Evolutionary conservation across 1,139 yeast species (phyloP).

Genomic region (Ogataea hybrid): DNA sequence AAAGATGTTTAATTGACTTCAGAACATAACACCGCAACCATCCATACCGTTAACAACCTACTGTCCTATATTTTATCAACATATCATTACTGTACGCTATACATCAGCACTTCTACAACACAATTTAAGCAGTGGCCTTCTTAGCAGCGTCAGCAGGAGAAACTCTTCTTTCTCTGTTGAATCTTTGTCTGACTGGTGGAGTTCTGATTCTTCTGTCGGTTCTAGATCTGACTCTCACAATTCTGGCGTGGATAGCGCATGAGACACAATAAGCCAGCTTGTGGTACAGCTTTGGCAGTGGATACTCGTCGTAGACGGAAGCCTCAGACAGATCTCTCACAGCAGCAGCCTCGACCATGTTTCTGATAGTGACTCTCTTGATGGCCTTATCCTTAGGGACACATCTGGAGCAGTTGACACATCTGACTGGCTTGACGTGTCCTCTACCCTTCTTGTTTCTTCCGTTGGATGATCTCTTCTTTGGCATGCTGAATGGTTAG

Average conservation of each 20-base stretch:
- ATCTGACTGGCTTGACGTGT: conserved; percentile 99
- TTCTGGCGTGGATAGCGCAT: conserved; percentile 99
- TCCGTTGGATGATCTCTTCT: conserved; percentile 99
- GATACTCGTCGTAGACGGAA: conserved; percentile 98
- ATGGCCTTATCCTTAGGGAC: conserved; percentile 99
- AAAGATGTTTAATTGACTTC: neutral
- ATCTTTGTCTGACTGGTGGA: conserved; percentile 99
- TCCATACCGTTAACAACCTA: neutral
- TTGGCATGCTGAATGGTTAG: conserved; percentile 72
- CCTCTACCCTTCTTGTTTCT: conserved; percentile 99
- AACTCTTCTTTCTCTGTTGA: conserved; percentile 94
- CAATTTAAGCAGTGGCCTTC: conserved; percentile 54
- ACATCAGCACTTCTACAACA: conserved; percentile 8
- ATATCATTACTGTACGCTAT: conserved; percentile 11
- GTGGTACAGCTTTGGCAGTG: conserved; percentile 99
- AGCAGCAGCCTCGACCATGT: conserved; percentile 99
- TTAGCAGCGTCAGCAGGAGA: conserved; percentile 98
- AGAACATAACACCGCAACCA: neutral
- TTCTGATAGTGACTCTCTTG: conserved; percentile 99
- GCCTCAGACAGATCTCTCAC: conserved; percentile 99
- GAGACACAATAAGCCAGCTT: conserved; percentile 99
- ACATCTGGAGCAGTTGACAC: conserved; percentile 99
- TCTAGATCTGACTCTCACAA: conserved; percentile 99
- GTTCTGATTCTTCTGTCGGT: conserved; percentile 98
- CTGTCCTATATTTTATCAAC: conserved; percentile 1